phyloP scores from a whole-genome alignment of 768 basidiomycete species.

The Galerina sulciceps region DNA sequence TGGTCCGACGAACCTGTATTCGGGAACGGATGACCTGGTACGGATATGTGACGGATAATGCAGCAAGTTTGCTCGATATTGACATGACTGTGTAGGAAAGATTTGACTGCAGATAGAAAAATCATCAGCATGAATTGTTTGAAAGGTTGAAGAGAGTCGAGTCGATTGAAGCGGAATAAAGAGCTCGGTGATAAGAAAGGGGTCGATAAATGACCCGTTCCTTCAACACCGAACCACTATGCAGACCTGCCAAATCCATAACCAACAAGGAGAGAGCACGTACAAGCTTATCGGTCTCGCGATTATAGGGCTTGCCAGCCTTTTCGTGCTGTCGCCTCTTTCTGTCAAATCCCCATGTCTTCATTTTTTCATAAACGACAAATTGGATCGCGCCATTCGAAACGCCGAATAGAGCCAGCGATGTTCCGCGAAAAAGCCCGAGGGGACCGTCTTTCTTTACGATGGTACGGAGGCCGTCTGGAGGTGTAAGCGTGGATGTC shows the following conservation, averaged over 20 bases:
- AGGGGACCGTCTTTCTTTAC: slow-evolving; percentile 71
- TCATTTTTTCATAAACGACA: slow-evolving; percentile 96
- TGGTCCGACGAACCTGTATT: slow-evolving; percentile 70
- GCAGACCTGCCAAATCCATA: too few relatives aligned
- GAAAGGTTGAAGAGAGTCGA: not conserved
- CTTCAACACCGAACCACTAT: too few relatives aligned
- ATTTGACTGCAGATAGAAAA: slow-evolving; percentile 67
- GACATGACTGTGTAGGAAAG: slow-evolving; percentile 91
- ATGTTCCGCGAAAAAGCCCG: slow-evolving; percentile 88
- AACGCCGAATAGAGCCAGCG: slow-evolving; percentile 89
- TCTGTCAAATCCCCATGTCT: slow-evolving; percentile 82
- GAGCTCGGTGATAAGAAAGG: too few relatives aligned
- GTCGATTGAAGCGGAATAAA: not conserved
- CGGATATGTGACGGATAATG: slow-evolving; percentile 88
- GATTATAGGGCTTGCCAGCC: slow-evolving; percentile 66
- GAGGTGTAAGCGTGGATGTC: not conserved
- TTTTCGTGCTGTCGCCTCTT: slow-evolving; percentile 67
- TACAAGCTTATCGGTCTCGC: slow-evolving; percentile 87
- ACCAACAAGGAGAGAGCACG: slow-evolving; percentile 25
- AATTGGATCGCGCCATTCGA: slow-evolving; percentile 96
- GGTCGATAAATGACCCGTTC: too few relatives aligned
- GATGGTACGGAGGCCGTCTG: slow-evolving; percentile 74
- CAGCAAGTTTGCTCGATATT: slow-evolving; percentile 84
- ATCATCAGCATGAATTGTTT: not conserved
- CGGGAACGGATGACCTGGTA: slow-evolving; percentile 97